Conservation (phyloP, 257 asterid species). For the Pogostemon cablin region DNA sequence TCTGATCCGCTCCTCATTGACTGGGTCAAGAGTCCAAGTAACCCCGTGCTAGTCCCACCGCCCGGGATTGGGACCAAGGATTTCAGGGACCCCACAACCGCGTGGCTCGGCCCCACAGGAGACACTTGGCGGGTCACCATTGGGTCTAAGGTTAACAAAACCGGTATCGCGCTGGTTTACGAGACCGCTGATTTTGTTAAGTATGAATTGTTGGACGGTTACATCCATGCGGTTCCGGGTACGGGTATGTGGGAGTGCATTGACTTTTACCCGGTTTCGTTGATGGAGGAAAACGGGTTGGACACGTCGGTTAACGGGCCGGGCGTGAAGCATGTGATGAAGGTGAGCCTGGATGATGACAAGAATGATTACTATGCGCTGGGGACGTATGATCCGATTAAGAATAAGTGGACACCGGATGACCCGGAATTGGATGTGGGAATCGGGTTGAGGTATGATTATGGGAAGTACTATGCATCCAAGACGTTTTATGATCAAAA, state of each 20-base stretch:
- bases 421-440: conserved; percentile 70
- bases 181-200: conserved; percentile 58
- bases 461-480: conserved; percentile 77
- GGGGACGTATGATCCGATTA: conserved; percentile 59
- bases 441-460: conserved; percentile 61
- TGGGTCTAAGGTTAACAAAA: conserved; percentile 63
- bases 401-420: conserved; percentile 71
- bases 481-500: conserved; percentile 74
- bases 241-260: conserved; percentile 97
- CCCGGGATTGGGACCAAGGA: conserved; percentile 67
- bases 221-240: conserved; percentile 58
- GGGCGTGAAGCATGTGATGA: conserved; percentile 65
- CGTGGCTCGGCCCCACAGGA: conserved; percentile 65
- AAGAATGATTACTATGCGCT: conserved; percentile 66
- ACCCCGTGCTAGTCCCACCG: conserved; percentile 79
- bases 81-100: conserved; percentile 86
- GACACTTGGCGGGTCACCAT: conserved; percentile 63
- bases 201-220: conserved; percentile 48
- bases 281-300: conserved; percentile 51
- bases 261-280: conserved; percentile 74
- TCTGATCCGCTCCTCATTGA: conserved; percentile 77
- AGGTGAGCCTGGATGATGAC: conserved; percentile 67
- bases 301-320: conserved; percentile 76
- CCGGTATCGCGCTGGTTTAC: conserved; percentile 68
- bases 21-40: conserved; percentile 68